Conservation (phyloP, 305 asterid species). For the Fraxinus sp. region DNA sequence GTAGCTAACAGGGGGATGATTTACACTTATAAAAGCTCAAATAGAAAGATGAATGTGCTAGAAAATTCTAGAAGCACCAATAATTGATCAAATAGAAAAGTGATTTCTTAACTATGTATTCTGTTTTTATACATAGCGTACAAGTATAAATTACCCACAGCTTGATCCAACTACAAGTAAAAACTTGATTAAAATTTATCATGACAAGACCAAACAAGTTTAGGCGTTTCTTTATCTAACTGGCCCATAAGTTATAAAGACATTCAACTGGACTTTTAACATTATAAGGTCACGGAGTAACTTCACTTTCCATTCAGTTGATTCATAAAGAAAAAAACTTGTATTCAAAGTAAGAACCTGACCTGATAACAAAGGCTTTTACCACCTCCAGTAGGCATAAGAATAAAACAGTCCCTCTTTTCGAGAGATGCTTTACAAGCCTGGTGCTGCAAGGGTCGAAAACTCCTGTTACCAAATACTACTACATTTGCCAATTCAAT, state of each 20-base stretch:
- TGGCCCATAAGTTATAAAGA: slow-evolving; percentile 4
- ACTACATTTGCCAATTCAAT: slow-evolving; percentile 86
- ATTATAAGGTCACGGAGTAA: background rate
- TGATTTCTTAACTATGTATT: background rate
- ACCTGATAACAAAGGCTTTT: slow-evolving; percentile 99
- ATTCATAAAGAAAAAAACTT: slow-evolving; percentile 11
- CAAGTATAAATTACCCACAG: background rate
- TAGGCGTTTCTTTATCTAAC: background rate
- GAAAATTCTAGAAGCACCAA: background rate
- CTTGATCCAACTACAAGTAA: slow-evolving; percentile 15
- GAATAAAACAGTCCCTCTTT: slow-evolving; percentile 79
- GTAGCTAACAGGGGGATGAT: background rate
- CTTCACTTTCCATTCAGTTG: slow-evolving; percentile 22
- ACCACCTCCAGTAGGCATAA: slow-evolving; percentile 98
- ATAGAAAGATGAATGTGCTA: background rate
- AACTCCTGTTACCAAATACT: slow-evolving; percentile 75
- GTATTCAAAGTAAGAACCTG: slow-evolving; percentile 24
- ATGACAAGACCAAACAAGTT: slow-evolving; percentile 13
- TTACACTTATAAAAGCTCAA: background rate
- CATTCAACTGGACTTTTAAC: background rate
- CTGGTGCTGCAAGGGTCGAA: slow-evolving; percentile 83
- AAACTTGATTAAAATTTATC: slow-evolving; percentile 12
- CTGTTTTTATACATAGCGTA: background rate
- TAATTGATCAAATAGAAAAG: background rate
- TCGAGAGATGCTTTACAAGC: slow-evolving; percentile 66